Evolutionary conservation across 768 basidiomycete genomes (phyloP).

Genomic region (Calocybe cyanea): DNA sequence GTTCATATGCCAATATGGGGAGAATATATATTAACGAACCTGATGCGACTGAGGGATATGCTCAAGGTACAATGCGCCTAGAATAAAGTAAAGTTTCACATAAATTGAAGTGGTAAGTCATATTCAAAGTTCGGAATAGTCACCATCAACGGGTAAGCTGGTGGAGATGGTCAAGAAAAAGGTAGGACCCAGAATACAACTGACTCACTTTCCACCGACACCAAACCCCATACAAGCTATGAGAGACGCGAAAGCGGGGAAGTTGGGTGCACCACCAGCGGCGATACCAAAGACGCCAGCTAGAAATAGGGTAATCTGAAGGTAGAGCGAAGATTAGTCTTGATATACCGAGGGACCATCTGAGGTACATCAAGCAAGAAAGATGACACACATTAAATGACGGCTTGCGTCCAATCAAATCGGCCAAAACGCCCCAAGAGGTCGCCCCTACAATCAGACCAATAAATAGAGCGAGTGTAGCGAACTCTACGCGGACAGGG

Average conservation of each 20-base stretch:
- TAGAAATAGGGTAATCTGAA: slow-evolving; percentile 27
- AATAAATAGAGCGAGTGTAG: slow-evolving; percentile 42
- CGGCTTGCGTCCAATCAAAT: slow-evolving; percentile 42
- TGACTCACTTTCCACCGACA: slow-evolving; percentile 45
- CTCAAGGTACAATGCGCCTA: slow-evolving; percentile 42
- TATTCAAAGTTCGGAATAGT: slow-evolving; percentile 10
- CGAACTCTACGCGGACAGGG: slow-evolving; percentile 39
- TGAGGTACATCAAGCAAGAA: too few relatives aligned
- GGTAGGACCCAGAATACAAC: slow-evolving; percentile 15
- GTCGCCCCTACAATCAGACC: slow-evolving; percentile 48
- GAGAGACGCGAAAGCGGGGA: slow-evolving; percentile 41
- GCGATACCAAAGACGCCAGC: slow-evolving; percentile 49
- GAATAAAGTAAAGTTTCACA: background rate
- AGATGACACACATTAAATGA: slow-evolving; percentile 35
- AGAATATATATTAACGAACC: slow-evolving; percentile 11
- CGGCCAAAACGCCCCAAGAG: slow-evolving; percentile 46
- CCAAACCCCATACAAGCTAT: slow-evolving; percentile 47
- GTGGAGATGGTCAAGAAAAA: slow-evolving; percentile 17
- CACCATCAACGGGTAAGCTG: slow-evolving; percentile 46
- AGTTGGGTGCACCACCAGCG: slow-evolving; percentile 42
- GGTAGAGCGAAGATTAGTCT: background rate
- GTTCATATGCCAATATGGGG: background rate
- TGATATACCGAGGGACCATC: too few relatives aligned
- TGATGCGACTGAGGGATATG: slow-evolving; percentile 40
- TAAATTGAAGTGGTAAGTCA: background rate